Evolutionary conservation across 176 grass and related monocot genomes (phyloP), one percentile per base, ranked within the genome.

Genomic region (Alopecurus myosuroides): DNA sequence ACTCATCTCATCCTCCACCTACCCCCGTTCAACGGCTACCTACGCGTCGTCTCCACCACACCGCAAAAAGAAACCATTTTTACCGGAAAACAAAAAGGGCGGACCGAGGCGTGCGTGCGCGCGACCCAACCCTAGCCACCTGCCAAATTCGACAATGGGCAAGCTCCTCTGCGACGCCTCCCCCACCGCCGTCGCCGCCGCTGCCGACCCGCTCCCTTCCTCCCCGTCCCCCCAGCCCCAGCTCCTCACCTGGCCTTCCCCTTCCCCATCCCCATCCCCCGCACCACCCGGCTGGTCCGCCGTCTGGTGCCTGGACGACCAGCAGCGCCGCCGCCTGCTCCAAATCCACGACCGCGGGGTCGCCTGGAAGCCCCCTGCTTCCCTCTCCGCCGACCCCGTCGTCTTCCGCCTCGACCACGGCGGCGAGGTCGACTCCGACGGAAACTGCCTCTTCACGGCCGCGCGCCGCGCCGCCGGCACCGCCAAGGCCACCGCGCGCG

Each of bases 371-470:
- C 91, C 74, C 31, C 75, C 91, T 0, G 5, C 62, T 31, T 13
- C 67, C 20, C 6, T 7, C 34, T 19, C 17, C 6, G 4, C 19
- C 25, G 1, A 51, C 3, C 74, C 79, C 11, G 74, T 84, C 81
- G 87, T 93, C 57, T 92, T 95, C 80, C 83, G 93, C 64, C 89
- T 98, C 25, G 93, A 94, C 66, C 93, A 98, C 67, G 97, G 86
- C 74, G 93, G 97, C 6, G 91, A 95, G 84, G 97, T 98, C 51
- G 91, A 96, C n/a, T 82, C 93, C 57, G 93, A 98, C 34, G 91
- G 97, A 19, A 98, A 98, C 86, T 98, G 97, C 86, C 89, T 95
- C 64, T 98, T 98, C 84, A 94, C 97, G 9, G 91, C 97, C 4
- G 91, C 86, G 1, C 85, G 91, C 42, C 87, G 81, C 81, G 91